Base-by-base conservation (phyloP, 306 rosid genomes). In the Medicago truncatula region DNA sequence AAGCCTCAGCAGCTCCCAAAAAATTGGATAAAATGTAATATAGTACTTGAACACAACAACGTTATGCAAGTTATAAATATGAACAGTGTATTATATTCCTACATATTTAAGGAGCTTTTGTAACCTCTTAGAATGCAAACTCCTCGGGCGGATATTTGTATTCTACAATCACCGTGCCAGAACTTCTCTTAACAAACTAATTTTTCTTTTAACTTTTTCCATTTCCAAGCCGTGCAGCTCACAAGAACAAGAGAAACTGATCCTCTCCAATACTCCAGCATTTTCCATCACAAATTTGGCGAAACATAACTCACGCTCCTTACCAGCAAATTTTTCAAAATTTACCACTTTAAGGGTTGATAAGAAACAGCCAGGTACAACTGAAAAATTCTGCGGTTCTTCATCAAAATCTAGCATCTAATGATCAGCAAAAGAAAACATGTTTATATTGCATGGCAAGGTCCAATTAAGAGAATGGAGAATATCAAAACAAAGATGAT, bases 251-350 rank as follows among this genome's bases (percentile, higher is more conserved):
- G 47, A 52, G 34, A 34, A 14, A 49, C 34, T 28, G 7, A 70
- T 9, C 63, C 34, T 52, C 20, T 71, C 56, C 25, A 73, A 15
- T 1, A 73, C 68, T 11, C 7, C 0, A 9, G 67, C 67, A 41
- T 73, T 58, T 28, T 73, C 77, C 68, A 73, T 41, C 44, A 73
- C n/a, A 58, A 58, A 40, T 15, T 57, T 67, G 7, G 54, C 76
- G 0, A 73, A 39, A 7, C 21, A 0, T 21, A 73, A 52, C 38
- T 58, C 77, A 59, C 23, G 6, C 13, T 41, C 7, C 2, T 9
- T 0, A 1, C 44, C 43, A 5, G 1, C 0, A 8, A 16, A 4
- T 1, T 0, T 14, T 36, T 9, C 59, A 54, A 67, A 21, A 3
- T 76, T 25, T 1, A 77, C 69, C 61, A 57, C 69, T 68, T 58